phyloP scores from a whole-genome alignment of 305 asterid species.

The Rubia occidens region DNA sequence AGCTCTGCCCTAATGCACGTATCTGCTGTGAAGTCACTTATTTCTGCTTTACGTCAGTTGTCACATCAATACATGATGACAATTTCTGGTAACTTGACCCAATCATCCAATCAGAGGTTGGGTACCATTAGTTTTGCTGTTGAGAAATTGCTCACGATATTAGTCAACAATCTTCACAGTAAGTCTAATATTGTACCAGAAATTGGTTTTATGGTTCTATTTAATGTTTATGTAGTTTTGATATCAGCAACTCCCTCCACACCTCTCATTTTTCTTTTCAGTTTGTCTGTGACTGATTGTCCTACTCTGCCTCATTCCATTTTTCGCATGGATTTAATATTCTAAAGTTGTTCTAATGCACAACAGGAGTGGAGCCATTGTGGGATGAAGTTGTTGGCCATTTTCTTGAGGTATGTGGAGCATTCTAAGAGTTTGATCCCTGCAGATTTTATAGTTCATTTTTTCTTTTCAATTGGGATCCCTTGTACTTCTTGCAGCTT shows the following conservation, averaged over 20 bases:
- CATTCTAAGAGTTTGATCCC: neutral
- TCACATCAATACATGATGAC: conserved; percentile 70
- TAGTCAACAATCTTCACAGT: conserved; percentile 88
- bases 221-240: neutral
- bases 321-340: neutral
- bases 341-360: conserved; percentile 14
- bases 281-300: neutral
- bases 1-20: conserved; percentile 91
- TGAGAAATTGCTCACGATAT: conserved; percentile 78
- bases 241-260: neutral
- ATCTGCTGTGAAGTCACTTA: conserved; percentile 82
- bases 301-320: neutral
- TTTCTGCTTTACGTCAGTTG: conserved; percentile 83
- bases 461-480: conserved; percentile 12
- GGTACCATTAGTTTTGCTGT: conserved; percentile 82
- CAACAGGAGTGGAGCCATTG: conserved; percentile 81
- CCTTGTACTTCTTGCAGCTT: conserved; percentile 53
- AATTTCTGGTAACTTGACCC: conserved; percentile 54
- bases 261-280: neutral
- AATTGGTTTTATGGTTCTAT: conserved; percentile 2
- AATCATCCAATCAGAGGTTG: conserved; percentile 65
- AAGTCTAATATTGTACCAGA: conserved; percentile 22
- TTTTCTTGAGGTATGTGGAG: conserved; percentile 64
- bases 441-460: neutral
- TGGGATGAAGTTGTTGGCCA: conserved; percentile 87